phyloP scores from a whole-genome alignment of 345 rosid species.

The Sonneratia alba region DNA sequence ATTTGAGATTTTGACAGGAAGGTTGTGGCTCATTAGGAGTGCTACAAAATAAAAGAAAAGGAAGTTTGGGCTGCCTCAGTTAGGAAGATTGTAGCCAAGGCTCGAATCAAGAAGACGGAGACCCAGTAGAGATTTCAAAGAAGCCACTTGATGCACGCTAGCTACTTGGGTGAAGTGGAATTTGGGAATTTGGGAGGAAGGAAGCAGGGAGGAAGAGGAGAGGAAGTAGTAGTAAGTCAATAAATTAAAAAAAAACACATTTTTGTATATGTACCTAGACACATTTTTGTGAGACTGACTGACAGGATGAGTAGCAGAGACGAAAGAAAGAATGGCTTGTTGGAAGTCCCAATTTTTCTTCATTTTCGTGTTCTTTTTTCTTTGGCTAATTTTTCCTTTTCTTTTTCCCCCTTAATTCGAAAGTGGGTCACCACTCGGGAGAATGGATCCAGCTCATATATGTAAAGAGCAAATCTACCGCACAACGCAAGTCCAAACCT shows the following conservation, averaged over 20 bases:
- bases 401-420: constrained; percentile 1
- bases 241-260: not conserved
- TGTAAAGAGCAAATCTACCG: constrained; percentile 4
- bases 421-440: constrained; percentile 8
- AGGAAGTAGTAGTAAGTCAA: not conserved
- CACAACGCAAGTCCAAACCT: not conserved
- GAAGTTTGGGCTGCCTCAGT: not conserved
- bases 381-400: too few relatives aligned
- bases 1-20: constrained; percentile 2
- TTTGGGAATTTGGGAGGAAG: not conserved
- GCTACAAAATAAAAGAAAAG: not conserved
- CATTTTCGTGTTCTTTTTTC: not conserved
- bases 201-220: not conserved
- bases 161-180: not conserved
- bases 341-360: not conserved
- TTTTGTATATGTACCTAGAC: not conserved
- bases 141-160: constrained; percentile 4
- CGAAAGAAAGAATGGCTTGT: not conserved
- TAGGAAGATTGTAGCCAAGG: not conserved
- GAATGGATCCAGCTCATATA: constrained; percentile 19
- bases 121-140: constrained; percentile 5
- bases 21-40: not conserved
- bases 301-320: not conserved
- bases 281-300: not conserved
- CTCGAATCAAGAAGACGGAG: not conserved